A percentile compares a stretch with the other conserved stretches of the same genome.
These are phyloP conservation scores for Alternaria sp. DNA, from an alignment of 2,329 filamentous ascomycete species.

Conservation along the genomic window DNA sequence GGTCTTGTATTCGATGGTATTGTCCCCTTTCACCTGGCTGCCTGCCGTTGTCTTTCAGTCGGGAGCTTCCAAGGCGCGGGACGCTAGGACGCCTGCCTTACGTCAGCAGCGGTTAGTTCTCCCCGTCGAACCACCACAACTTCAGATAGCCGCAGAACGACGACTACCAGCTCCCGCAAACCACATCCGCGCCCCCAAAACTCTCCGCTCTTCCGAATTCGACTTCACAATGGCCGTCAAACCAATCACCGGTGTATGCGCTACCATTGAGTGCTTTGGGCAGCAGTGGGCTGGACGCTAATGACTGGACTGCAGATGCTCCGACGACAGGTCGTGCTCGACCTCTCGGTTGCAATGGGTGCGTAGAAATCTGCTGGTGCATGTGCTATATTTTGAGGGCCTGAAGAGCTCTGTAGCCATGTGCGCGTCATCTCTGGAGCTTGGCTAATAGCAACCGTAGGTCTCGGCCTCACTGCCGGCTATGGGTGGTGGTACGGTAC, in stretches of 20 bases:
- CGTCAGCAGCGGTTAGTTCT: slow-evolving; percentile 20
- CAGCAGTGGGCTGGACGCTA: slow-evolving; percentile 32
- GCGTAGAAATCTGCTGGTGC: slow-evolving; percentile 47
- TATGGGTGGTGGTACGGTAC: slow-evolving; percentile 74
- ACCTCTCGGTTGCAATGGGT: slow-evolving; percentile 72
- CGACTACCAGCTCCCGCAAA: slow-evolving; percentile 41
- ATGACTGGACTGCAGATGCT: slow-evolving; percentile 64
- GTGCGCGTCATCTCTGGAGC: slow-evolving; percentile 20
- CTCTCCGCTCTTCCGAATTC: slow-evolving; percentile 40
- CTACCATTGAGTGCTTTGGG: slow-evolving; percentile 42
- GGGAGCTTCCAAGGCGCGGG: slow-evolving; percentile 31
- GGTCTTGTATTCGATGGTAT: slow-evolving; percentile 15
- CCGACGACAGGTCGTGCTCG: slow-evolving; percentile 70
- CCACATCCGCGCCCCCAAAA: slow-evolving; percentile 40
- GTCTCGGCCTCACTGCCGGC: slow-evolving; percentile 68
- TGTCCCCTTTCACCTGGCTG: slow-evolving; percentile 27
- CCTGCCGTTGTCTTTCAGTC: slow-evolving; percentile 25
- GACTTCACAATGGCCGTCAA: slow-evolving; percentile 55
- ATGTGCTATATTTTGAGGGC: slow-evolving; percentile 5
- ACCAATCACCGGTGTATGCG: slow-evolving; percentile 62
- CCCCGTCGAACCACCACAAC: slow-evolving; percentile 43
- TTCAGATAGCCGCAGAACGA: slow-evolving; percentile 38
- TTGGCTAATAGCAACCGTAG: slow-evolving; percentile 52
- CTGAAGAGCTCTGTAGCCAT: slow-evolving; percentile 12
- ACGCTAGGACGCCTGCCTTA: slow-evolving; percentile 20